These are phyloP conservation scores for Paraphoma chrysanthemicola DNA, from an alignment of 2,329 filamentous ascomycete genomes.

Conservation along the genomic window DNA sequence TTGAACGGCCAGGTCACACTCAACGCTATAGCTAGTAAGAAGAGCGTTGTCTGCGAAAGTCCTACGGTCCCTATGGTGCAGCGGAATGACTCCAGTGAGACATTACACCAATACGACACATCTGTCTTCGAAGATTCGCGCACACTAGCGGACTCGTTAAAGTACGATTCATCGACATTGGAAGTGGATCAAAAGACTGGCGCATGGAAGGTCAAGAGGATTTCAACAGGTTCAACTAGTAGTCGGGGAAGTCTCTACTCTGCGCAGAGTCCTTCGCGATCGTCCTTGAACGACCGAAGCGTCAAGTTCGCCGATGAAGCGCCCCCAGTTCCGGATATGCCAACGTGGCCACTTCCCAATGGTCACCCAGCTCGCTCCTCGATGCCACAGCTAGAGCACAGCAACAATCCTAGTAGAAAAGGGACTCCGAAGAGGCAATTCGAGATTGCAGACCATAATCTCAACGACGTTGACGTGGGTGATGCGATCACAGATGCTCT, in stretches of 20 bases:
- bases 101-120: slow-evolving; percentile 34
- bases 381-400: slow-evolving; percentile 17
- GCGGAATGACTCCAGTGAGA: slow-evolving; percentile 32
- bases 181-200: slow-evolving; percentile 40
- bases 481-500: slow-evolving; percentile 27
- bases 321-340: slow-evolving; percentile 37
- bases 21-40: slow-evolving; percentile 26
- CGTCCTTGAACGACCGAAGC: slow-evolving; percentile 25
- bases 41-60: slow-evolving; percentile 18
- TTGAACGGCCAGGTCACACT: slow-evolving; percentile 23
- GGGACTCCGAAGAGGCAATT: slow-evolving; percentile 14
- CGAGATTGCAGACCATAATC: slow-evolving; percentile 23
- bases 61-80: slow-evolving; percentile 12
- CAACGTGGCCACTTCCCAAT: slow-evolving; percentile 33
- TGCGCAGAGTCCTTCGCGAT: slow-evolving; percentile 16
- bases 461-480: slow-evolving; percentile 25
- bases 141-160: slow-evolving; percentile 43
- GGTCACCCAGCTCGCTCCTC: slow-evolving; percentile 19
- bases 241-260: slow-evolving; percentile 15
- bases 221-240: slow-evolving; percentile 22
- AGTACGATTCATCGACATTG: slow-evolving; percentile 40
- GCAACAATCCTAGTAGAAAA: slow-evolving; percentile 10
- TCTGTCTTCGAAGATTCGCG: slow-evolving; percentile 41
- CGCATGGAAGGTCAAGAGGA: slow-evolving; percentile 40
- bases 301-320: slow-evolving; percentile 18